phyloP scores from a whole-genome alignment of 495 filamentous ascomycete species.

The Geopyxis carbonaria region DNA sequence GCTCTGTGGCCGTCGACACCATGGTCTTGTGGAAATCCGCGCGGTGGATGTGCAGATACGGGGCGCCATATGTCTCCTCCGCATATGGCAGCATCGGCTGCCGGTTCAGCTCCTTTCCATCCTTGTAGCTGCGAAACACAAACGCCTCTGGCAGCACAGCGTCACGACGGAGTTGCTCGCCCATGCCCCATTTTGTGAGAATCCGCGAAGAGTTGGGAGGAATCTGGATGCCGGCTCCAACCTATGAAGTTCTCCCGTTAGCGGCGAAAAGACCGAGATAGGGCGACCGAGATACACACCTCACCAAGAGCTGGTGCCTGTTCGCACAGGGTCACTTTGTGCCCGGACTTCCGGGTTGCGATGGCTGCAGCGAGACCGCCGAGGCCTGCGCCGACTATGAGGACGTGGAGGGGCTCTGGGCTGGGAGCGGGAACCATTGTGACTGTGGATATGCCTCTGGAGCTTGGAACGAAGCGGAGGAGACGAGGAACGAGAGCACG shows the following conservation, averaged over 20 bases:
- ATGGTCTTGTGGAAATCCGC: slow-evolving; percentile 36
- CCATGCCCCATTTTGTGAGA: slow-evolving; percentile 23
- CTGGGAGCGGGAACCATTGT: no score
- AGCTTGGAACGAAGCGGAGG: no score
- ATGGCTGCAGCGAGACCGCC: slow-evolving; percentile 37
- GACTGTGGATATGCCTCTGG: no score
- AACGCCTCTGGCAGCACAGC: slow-evolving; percentile 16
- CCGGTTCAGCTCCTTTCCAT: slow-evolving; percentile 24
- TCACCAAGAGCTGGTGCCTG: slow-evolving; percentile 31
- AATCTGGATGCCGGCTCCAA: slow-evolving; percentile 33
- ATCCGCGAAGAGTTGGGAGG: slow-evolving; percentile 30
- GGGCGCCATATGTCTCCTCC: slow-evolving; percentile 30
- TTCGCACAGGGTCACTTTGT: slow-evolving; percentile 34
- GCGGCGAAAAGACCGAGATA: background rate
- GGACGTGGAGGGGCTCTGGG: slow-evolving; percentile 27
- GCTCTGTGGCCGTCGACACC: slow-evolving; percentile 26
- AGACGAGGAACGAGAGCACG: no score
- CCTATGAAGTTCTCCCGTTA: slow-evolving; percentile 15
- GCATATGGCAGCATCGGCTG: slow-evolving; percentile 26
- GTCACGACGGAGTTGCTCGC: slow-evolving; percentile 7
- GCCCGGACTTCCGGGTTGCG: slow-evolving; percentile 29
- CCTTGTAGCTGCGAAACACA: slow-evolving; percentile 17
- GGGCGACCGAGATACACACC: slow-evolving; percentile 29
- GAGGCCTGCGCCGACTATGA: slow-evolving; percentile 35
- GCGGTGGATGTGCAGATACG: slow-evolving; percentile 39